Evolutionary conservation across 148 eudicot genomes (phyloP), one percentile per base, ranked within the genome.

Genomic region (Camellia sinensis): DNA sequence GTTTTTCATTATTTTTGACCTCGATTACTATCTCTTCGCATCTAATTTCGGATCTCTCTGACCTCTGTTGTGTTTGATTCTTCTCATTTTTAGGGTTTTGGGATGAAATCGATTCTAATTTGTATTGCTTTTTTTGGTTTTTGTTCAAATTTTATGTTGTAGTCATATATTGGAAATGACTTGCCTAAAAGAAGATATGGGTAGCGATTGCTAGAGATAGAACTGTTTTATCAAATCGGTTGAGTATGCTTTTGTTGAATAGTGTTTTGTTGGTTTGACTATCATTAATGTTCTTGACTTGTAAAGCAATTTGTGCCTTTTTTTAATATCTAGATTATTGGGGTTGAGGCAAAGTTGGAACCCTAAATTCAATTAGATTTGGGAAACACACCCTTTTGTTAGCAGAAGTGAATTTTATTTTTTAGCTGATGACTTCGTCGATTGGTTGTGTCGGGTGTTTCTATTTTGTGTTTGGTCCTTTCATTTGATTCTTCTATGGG

Each of bases 11-110:
- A 29, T 80, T 63, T 75, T 74, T 83, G 81, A 75, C 79, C 78
- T 15, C n/a, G 44, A 45, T 52, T 74, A 54, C 80, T 84, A 64
- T 12, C 22, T 81, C 61, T 71, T 57, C 43, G 81, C 86, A 88
- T 75, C 41, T 81, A 73, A 74, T 82, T 83, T 52, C 86, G 92
- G 91, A 92, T 92, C 93, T 89, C 77, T 85, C 62, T 75, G 73
- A 79, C 85, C 75, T 72, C 46, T 84, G 73, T 68, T 60, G 66
- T 73, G 85, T 62, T 70, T 29, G 71, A 75, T 68, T 12, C 21
- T 29, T 81, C 71, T 21, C 69, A 45, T 74, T 84, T 73, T 71
- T 68, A 78, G 69, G 79, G 76, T 68, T 85, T 85, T 53, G 8
- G 71, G 72, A 19, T 64, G 81, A 61, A 72, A 41, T 69, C 54